Percentiles rank a stretch among this genome's conserved stretches.
Conservation (phyloP, 163 green algal genomes). For the Scenedesmus sp. region DNA sequence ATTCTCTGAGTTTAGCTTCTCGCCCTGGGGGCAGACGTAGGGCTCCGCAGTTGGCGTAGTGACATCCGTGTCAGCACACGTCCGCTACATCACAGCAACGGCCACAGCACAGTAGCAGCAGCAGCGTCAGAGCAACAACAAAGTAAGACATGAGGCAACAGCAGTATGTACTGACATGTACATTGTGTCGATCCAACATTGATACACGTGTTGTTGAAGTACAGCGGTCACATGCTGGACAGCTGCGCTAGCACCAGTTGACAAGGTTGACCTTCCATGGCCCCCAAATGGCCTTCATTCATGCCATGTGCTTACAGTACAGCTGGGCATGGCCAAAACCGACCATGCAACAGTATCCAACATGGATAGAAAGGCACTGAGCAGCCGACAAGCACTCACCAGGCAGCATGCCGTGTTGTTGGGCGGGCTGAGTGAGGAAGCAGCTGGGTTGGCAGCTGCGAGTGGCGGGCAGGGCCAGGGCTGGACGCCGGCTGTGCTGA, state of each 20-base stretch:
- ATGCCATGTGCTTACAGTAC: background rate
- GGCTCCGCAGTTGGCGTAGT: background rate
- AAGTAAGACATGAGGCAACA: background rate
- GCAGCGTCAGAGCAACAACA: background rate
- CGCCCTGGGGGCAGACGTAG: background rate
- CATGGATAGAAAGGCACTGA: too few species aligned
- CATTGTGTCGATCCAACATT: background rate
- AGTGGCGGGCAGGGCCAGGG: background rate
- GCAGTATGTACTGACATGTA: background rate
- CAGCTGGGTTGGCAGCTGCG: background rate
- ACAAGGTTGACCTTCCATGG: too few species aligned
- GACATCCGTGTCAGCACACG: background rate
- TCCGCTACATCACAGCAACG: background rate
- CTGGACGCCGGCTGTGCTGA: background rate
- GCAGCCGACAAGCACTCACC: background rate
- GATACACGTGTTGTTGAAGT: too few species aligned
- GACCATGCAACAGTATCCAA: too few species aligned
- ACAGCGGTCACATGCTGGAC: too few species aligned
- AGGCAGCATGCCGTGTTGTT: background rate
- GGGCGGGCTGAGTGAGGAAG: background rate
- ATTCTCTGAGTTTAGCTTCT: background rate
- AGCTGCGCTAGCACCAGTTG: too few species aligned
- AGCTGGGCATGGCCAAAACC: too few species aligned
- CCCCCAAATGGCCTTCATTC: too few species aligned
- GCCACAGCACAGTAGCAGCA: background rate